Base-by-base conservation (phyloP, 2,329 filamentous ascomycete genomes). In the Triangularia verruculosa region DNA sequence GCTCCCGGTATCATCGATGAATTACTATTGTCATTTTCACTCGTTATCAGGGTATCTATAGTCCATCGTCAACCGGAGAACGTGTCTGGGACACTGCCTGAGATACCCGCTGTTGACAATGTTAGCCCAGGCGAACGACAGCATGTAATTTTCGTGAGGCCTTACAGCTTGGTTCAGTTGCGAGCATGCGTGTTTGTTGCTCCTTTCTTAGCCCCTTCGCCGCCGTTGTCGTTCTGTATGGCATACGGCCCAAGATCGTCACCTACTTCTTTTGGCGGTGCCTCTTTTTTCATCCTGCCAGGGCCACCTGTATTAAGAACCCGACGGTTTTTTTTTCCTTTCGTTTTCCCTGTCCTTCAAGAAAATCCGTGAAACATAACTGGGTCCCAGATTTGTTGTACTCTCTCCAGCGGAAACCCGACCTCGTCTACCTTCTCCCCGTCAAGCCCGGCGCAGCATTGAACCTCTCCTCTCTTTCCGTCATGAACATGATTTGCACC, bases 401-500 rank as follows among this genome's bases (percentile, higher is more conserved):
- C 24, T 25, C 47, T 28, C n/a, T n/a, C n/a, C n/a, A n/a, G n/a
- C n/a, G n/a, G n/a, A 8, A 56, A 2, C 53, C 53, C 13, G 24
- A 47, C 47, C 43, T 43, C 39, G n/a, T 32, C 32, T 43, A 84
- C 70, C 78, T 74, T 72, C 82, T 74, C 1, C 79, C 79, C 25
- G 82, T 82, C 70, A 89, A 72, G 12, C 86, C 86, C 0, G 86
- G 86, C 61, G 87, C 86, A 17, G 86, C 85, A 57, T 86, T 87
- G 68, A 88, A 98, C 65, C 93, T 84, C 83, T 97, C 94, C 79
- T 98, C 95, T 68, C 95, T 87, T 82, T 99, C 95, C 43, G 95
- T 98, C 86, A 97, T 95, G 80, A 98, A 99, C 82, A 98, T 91
- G 69, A 99, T 85, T 82, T 98, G 95, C 47, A 97, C 86, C 92